Evolutionary conservation across 2,329 filamentous ascomycete species (phyloP).

Genomic region (Pseudocercospora crystallina): DNA sequence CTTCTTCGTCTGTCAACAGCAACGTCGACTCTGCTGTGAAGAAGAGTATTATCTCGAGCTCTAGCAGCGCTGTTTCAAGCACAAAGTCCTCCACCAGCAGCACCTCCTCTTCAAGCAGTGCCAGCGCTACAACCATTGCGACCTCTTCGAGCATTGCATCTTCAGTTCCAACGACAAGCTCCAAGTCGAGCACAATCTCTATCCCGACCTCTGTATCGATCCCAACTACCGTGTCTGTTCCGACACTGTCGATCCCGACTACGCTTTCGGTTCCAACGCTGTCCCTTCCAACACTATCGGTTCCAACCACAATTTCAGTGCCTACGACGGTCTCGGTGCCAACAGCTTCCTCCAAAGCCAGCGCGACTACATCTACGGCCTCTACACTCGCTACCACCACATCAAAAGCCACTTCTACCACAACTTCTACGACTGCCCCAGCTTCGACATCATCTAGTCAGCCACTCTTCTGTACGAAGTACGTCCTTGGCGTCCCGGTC

Average conservation of each 20-base stretch:
- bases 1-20: neutral
- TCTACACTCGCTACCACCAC: neutral
- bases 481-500: conserved; percentile 1
- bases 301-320: neutral
- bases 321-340: neutral
- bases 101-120: no score
- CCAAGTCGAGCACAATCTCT: neutral
- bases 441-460: neutral
- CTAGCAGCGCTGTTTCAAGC: neutral
- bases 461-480: neutral
- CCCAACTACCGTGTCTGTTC: neutral
- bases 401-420: neutral
- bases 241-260: neutral
- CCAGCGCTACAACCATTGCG: no score
- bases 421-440: neutral
- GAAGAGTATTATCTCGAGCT: neutral
- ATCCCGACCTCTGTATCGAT: neutral
- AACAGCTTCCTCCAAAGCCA: neutral
- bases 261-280: neutral
- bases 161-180: no score
- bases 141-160: neutral
- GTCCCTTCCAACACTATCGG: no score
- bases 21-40: conserved; percentile 10
- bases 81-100: neutral
- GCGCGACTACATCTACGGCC: neutral